These are phyloP conservation scores for Lipomyces yamanashiensis DNA, from an alignment of 805 yeast genomes.

Conservation along the genomic window DNA sequence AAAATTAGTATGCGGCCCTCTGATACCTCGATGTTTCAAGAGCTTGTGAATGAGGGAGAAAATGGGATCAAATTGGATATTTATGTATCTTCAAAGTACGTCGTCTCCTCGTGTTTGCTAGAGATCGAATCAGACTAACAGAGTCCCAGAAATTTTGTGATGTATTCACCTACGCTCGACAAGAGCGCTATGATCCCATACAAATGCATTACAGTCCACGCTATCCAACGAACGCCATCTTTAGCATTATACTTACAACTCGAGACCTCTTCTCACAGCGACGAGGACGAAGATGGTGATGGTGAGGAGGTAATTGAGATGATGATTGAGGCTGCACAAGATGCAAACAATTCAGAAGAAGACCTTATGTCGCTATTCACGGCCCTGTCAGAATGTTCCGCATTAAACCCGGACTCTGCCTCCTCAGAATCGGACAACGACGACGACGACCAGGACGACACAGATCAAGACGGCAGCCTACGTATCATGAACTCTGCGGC, in stretches of 20 bases:
- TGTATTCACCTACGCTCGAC: slow-evolving; percentile 7
- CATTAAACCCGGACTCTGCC: slow-evolving; percentile 11
- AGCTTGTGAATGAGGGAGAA: background rate
- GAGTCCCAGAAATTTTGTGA: slow-evolving; percentile 9
- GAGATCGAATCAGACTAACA: background rate
- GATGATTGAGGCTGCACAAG: slow-evolving; percentile 2
- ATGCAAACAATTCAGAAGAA: slow-evolving; percentile 3
- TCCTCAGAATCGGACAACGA: background rate
- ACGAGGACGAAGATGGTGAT: slow-evolving; percentile 5
- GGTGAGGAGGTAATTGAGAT: slow-evolving; percentile 1
- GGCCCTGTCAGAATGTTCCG: slow-evolving; percentile 18
- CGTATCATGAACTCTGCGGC: background rate
- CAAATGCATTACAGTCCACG: slow-evolving; percentile 21
- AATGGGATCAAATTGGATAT: background rate
- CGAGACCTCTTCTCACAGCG: slow-evolving; percentile 15
- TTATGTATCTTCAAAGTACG: slow-evolving; percentile 8
- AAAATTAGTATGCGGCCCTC: background rate
- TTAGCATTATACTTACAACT: slow-evolving; percentile 27
- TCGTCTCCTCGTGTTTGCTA: background rate
- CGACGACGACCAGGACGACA: slow-evolving; percentile 14
- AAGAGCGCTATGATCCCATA: slow-evolving; percentile 23
- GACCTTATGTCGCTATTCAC: slow-evolving; percentile 18
- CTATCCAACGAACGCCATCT: slow-evolving; percentile 25
- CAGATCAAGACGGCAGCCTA: background rate
- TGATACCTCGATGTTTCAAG: background rate